Base-by-base conservation (phyloP, 805 yeast genomes). In the Blastobotrys americana region DNA sequence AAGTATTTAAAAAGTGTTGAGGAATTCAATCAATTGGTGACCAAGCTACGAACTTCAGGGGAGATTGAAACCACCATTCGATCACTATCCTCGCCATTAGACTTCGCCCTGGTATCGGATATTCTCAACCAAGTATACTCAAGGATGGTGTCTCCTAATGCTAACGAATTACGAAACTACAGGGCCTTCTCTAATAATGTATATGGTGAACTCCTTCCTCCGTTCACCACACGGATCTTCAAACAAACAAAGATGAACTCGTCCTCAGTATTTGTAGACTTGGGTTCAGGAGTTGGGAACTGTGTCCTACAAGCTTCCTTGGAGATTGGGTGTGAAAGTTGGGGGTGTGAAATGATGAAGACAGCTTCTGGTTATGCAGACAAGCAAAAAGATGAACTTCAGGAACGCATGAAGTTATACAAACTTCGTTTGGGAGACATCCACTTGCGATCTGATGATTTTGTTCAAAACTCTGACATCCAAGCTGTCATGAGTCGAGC, bases 281-380 rank as follows among this genome's bases (percentile, higher is more conserved):
- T 89, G 19, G 97, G 97, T 0, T 86, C 95, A 0, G 97, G 97
- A 13, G 96, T 89, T 13, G 97, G 96, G 0, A 89, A 89, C 58
- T 86, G 96, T 46, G 82, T 84, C 0, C 72, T 88, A 35, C 96
- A 88, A 60, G 94, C 96, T 0, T 87, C 96, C 0, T 62, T 89
- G 28, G 95, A 88, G 55, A 78, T 76, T 59, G 95, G 96, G 2
- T 83, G 88, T 48, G 71, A 71, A 43, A 81, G 95, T 61, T 86
- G 84, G 56, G 97, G 97, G 0, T 85, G 90, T 63, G 97, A 89
- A 59, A 75, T 89, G 39, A 88, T 88, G 95, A 75, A 74, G 15
- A 80, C 81, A 52, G 95, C 96, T 0, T 82, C 89, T 8, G 67
- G 69, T 4, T 67, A 88, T 40, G 82, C 90, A 1, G 71, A 69